These are phyloP conservation scores for Fusarium pseudonygamai DNA, from an alignment of 2,329 filamentous ascomycete genomes.

Conservation along the genomic window DNA sequence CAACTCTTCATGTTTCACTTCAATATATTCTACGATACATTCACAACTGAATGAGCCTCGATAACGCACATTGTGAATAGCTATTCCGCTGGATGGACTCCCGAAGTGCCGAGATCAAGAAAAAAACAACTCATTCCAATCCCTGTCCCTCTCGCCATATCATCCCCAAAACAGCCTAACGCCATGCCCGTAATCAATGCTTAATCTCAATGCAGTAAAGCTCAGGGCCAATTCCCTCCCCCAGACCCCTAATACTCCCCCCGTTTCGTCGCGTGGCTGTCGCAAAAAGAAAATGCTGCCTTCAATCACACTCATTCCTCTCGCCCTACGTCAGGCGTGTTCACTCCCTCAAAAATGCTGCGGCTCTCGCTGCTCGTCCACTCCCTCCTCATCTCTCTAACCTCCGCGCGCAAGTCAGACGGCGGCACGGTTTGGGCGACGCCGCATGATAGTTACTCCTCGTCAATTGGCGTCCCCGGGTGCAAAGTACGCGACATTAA, in stretches of 20 bases:
- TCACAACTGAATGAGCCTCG: fast-evolving
- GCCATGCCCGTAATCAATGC: neutral
- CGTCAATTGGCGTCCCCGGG: slow-evolving; percentile 67
- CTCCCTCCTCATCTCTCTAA: slow-evolving; percentile 10
- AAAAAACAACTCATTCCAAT: neutral
- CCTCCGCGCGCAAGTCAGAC: slow-evolving; percentile 5
- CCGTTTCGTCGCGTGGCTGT: slow-evolving; percentile 18
- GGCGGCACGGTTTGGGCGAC: slow-evolving; percentile 51
- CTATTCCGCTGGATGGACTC: neutral
- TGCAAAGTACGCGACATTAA: slow-evolving; percentile 55
- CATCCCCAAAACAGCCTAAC: slow-evolving; percentile 20
- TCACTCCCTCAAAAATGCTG: slow-evolving; percentile 17
- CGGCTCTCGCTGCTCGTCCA: slow-evolving; percentile 16
- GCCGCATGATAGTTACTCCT: slow-evolving; percentile 67
- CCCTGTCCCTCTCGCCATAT: slow-evolving; percentile 26
- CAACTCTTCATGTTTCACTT: neutral
- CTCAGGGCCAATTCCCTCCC: neutral
- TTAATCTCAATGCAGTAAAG: neutral
- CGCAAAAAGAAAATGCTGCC: slow-evolving; percentile 32
- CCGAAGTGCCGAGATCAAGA: neutral
- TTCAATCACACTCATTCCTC: slow-evolving; percentile 25
- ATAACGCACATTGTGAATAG: no score
- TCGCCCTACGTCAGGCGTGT: slow-evolving; percentile 6
- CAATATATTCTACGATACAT: fast-evolving
- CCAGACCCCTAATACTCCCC: slow-evolving; percentile 20